phyloP scores from a whole-genome alignment of 352 stramenopile species.

The Phytophthora sp. region DNA sequence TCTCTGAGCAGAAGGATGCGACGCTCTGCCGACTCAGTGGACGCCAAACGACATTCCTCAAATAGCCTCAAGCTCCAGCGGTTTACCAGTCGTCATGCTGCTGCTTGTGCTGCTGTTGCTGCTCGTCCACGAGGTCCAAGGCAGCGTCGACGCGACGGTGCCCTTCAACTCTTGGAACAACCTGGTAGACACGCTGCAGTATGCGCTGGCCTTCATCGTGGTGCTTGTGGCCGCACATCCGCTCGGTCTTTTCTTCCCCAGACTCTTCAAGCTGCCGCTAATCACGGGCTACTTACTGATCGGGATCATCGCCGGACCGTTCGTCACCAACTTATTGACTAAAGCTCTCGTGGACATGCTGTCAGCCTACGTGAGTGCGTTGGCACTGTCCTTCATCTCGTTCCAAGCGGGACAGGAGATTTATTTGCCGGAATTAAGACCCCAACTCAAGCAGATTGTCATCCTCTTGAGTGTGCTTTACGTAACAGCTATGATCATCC shows the following conservation, averaged over 20 bases:
- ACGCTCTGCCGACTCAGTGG: background rate
- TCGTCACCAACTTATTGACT: constrained; percentile 32
- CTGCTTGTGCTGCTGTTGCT: background rate
- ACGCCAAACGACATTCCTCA: constrained; percentile 18
- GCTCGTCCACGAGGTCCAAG: background rate
- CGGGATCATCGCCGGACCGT: constrained; percentile 32
- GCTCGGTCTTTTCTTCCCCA: constrained; percentile 35
- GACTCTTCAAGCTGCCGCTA: constrained; percentile 33
- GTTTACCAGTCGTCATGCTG: background rate
- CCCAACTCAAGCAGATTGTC: constrained; percentile 70
- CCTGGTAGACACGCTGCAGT: constrained; percentile 52
- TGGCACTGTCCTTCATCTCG: constrained; percentile 78
- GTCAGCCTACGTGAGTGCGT: constrained; percentile 55
- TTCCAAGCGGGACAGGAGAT: constrained; percentile 79
- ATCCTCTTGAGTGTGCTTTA: constrained; percentile 58
- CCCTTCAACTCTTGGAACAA: constrained; percentile 53
- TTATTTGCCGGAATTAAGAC: constrained; percentile 65
- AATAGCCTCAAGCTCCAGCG: constrained; percentile 1
- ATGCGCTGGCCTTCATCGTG: constrained; percentile 58
- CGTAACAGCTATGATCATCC: constrained; percentile 56
- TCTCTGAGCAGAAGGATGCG: too few relatives aligned
- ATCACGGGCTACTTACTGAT: constrained; percentile 38
- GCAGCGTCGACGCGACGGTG: constrained; percentile 29
- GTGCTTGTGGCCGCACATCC: constrained; percentile 46
- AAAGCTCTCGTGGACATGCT: constrained; percentile 30